phyloP scores from a whole-genome alignment of 345 rosid species.

The Heritiera littoralis region DNA sequence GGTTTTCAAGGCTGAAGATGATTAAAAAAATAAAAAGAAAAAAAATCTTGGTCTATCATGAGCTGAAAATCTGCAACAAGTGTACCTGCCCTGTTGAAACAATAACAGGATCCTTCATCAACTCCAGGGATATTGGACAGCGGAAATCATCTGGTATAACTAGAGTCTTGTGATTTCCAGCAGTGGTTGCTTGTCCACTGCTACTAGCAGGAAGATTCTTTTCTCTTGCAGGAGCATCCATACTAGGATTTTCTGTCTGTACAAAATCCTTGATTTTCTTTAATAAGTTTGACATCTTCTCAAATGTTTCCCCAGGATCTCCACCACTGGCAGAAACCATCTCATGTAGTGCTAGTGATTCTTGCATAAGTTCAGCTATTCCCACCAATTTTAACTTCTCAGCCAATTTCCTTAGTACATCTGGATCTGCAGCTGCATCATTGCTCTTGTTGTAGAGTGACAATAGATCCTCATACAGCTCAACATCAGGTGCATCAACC shows the following conservation, averaged over 20 bases:
- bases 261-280: slow-evolving; percentile 86
- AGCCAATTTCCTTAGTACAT: slow-evolving; percentile 56
- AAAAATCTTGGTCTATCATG: slow-evolving; percentile 4
- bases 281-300: slow-evolving; percentile 80
- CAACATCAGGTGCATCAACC: slow-evolving; percentile 59
- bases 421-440: slow-evolving; percentile 51
- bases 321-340: slow-evolving; percentile 70
- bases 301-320: slow-evolving; percentile 77
- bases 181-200: slow-evolving; percentile 59
- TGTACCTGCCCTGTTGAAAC: slow-evolving; percentile 96
- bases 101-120: slow-evolving; percentile 98
- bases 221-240: slow-evolving; percentile 46
- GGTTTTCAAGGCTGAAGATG: not conserved
- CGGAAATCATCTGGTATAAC: slow-evolving; percentile 95
- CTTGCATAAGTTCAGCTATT: slow-evolving; percentile 76
- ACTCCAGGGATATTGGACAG: slow-evolving; percentile 92
- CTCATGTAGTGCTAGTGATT: slow-evolving; percentile 88
- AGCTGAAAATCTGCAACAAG: slow-evolving; percentile 22
- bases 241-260: slow-evolving; percentile 66
- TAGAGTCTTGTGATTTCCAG: slow-evolving; percentile 59
- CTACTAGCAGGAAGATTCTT: slow-evolving; percentile 44
- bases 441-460: slow-evolving; percentile 56
- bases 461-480: slow-evolving; percentile 61
- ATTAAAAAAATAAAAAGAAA: slow-evolving; percentile 5
- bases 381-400: slow-evolving; percentile 75